Conservation (phyloP, 2,329 filamentous ascomycete genomes). For the Chrysosporium keratinophilum region DNA sequence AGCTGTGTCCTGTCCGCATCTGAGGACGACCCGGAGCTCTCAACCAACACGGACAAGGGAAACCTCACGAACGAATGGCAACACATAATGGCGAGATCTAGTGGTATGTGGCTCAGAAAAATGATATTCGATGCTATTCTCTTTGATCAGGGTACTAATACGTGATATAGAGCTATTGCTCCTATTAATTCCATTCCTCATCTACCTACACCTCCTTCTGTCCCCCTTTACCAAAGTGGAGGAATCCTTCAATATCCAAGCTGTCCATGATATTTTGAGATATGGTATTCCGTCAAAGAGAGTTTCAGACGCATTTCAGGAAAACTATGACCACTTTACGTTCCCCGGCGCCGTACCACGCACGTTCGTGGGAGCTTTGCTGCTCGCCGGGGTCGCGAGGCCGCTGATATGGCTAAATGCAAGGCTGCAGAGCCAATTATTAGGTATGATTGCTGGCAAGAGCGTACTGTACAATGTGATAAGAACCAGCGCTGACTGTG, state of each 20-base stretch:
- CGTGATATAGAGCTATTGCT: slow-evolving; percentile 19
- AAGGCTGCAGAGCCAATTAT: slow-evolving; percentile 48
- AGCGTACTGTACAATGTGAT: not conserved
- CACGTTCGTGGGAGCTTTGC: slow-evolving; percentile 72
- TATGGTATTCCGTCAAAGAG: slow-evolving; percentile 62
- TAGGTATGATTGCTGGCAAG: slow-evolving; percentile 36
- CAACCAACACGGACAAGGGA: not conserved
- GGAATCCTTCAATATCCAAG: slow-evolving; percentile 96
- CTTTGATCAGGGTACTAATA: not conserved
- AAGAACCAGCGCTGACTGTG: not conserved
- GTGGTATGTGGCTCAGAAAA: slow-evolving; percentile 6
- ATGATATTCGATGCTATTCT: not conserved
- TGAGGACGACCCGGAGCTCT: not conserved
- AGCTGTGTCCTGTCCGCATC: not conserved
- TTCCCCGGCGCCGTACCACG: slow-evolving; percentile 88
- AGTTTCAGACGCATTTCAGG: slow-evolving; percentile 44
- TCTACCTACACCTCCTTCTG: slow-evolving; percentile 58
- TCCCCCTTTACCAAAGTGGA: slow-evolving; percentile 95
- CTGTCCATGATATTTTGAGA: slow-evolving; percentile 74
- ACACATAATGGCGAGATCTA: slow-evolving; percentile 12
- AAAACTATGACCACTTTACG: slow-evolving; percentile 73
- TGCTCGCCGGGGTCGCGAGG: slow-evolving; percentile 62
- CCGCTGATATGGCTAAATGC: slow-evolving; percentile 52
- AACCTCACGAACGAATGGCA: not conserved
- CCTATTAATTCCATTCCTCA: slow-evolving; percentile 51